phyloP scores from a whole-genome alignment of 2,329 filamentous ascomycete genomes.

The Neonectria coccinea region DNA sequence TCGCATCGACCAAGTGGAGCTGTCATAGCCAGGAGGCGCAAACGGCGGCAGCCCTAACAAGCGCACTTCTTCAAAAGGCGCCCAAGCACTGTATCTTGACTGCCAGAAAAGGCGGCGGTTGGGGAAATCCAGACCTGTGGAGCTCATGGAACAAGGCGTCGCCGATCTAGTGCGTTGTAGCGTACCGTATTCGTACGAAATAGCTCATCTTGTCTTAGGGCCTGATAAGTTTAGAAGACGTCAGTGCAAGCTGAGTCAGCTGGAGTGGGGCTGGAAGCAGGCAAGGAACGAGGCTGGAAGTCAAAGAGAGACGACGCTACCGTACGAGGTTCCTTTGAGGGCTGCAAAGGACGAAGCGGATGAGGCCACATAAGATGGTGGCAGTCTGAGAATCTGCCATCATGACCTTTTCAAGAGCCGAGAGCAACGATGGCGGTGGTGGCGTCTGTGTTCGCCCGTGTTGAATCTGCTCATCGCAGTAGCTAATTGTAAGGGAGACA shows the following conservation, averaged over 20 bases:
- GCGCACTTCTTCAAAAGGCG: slow-evolving; percentile 11
- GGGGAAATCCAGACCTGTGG: slow-evolving; percentile 12
- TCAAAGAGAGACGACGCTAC: slow-evolving; percentile 13
- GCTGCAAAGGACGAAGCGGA: not conserved
- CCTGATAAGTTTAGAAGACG: slow-evolving; percentile 3
- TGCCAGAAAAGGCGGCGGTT: slow-evolving; percentile 10
- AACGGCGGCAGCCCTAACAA: slow-evolving; percentile 43
- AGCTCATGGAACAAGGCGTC: not conserved
- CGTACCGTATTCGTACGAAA: slow-evolving; percentile 2
- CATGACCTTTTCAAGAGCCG: no score
- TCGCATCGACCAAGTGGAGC: slow-evolving; percentile 43
- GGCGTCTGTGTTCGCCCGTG: not conserved
- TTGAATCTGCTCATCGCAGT: not conserved
- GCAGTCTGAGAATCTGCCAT: not conserved
- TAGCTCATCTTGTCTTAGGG: slow-evolving; percentile 1
- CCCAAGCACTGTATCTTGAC: not conserved
- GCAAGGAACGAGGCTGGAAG: slow-evolving; percentile 22
- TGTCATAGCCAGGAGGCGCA: slow-evolving; percentile 43
- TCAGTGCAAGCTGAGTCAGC: not conserved
- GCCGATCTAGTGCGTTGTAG: slow-evolving; percentile 4
- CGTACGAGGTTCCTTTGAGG: no score
- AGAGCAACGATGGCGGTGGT: no score
- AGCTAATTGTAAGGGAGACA: no score
- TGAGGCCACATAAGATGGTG: slow-evolving; percentile 2
- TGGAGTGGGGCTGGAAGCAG: not conserved